Evolutionary conservation across 805 yeast species (phyloP).

Genomic region (Allodekkera sacchari): DNA sequence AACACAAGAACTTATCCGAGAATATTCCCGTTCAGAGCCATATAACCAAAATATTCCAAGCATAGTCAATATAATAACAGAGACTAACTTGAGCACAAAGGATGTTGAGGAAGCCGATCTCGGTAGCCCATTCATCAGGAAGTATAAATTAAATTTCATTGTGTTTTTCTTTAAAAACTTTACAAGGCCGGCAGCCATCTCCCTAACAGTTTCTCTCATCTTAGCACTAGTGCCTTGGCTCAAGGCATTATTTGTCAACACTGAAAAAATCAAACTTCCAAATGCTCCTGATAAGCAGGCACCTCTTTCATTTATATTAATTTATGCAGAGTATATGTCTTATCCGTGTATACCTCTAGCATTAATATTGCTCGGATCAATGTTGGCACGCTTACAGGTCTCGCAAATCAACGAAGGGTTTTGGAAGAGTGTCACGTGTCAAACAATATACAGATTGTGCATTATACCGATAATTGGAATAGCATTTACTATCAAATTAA

Average conservation of each 20-base stretch:
- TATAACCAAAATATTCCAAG: constrained; percentile 22
- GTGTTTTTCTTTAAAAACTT: constrained; percentile 35
- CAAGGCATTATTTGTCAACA: constrained; percentile 34
- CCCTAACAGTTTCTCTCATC: constrained; percentile 35
- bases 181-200: constrained; percentile 38
- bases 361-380: constrained; percentile 42
- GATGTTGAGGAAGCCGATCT: constrained; percentile 19
- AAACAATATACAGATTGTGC: constrained; percentile 33
- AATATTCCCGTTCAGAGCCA: constrained; percentile 27
- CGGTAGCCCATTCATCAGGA: constrained; percentile 17
- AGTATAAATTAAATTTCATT: constrained; percentile 21
- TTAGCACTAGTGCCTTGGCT: constrained; percentile 50
- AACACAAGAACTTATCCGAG: constrained; percentile 23
- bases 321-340: constrained; percentile 39
- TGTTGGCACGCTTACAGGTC: constrained; percentile 42
- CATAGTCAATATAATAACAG: constrained; percentile 23
- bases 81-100: constrained; percentile 22
- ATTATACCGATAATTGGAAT: constrained; percentile 47
- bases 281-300: constrained; percentile 43
- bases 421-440: constrained; percentile 44
- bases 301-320: constrained; percentile 45
- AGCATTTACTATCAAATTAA: constrained; percentile 36
- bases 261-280: constrained; percentile 20
- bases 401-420: constrained; percentile 40
- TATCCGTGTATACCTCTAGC: constrained; percentile 50